phyloP scores from a whole-genome alignment of 495 filamentous ascomycete species.

The Xylaria castorea region DNA sequence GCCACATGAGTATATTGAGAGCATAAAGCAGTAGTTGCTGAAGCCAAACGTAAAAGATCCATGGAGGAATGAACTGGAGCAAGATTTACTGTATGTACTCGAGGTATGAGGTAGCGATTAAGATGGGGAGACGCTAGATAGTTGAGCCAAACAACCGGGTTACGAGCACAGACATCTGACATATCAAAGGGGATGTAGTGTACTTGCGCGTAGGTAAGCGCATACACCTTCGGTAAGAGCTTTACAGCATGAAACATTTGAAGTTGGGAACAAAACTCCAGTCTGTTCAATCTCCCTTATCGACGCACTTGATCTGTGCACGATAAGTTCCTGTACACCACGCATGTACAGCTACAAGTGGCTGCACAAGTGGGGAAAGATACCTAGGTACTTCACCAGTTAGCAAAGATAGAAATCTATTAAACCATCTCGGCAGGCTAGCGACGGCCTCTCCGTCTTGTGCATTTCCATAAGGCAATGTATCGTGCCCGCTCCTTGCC shows the following conservation, averaged over 20 bases:
- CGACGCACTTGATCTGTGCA: conserved; percentile 6
- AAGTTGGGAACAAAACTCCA: neutral
- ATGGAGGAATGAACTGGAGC: neutral
- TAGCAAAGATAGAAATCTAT: conserved; percentile 14
- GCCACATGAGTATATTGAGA: neutral
- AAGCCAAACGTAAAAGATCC: neutral
- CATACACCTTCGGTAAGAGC: neutral
- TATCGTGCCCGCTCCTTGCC: conserved; percentile 30
- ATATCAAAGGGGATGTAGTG: neutral
- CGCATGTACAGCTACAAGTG: neutral
- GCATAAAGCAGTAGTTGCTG: conserved; percentile 1
- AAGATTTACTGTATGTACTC: neutral
- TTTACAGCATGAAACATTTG: neutral
- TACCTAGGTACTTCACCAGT: neutral
- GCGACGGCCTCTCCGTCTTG: conserved; percentile 40
- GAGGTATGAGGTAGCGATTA: neutral
- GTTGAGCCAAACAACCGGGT: conserved; percentile 16
- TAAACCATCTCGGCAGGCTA: conserved; percentile 31
- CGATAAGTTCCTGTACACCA: neutral
- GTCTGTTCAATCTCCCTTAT: neutral
- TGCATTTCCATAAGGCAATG: conserved; percentile 26
- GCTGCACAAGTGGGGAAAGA: neutral
- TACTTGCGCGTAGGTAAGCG: neutral
- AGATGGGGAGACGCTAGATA: neutral
- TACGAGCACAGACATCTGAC: conserved; percentile 9